A percentile compares a stretch with the other conserved stretches of the same genome.
These are phyloP conservation scores for Aspergillus haitiensis DNA, from an alignment of 495 filamentous ascomycete genomes.

Conservation along the genomic window DNA sequence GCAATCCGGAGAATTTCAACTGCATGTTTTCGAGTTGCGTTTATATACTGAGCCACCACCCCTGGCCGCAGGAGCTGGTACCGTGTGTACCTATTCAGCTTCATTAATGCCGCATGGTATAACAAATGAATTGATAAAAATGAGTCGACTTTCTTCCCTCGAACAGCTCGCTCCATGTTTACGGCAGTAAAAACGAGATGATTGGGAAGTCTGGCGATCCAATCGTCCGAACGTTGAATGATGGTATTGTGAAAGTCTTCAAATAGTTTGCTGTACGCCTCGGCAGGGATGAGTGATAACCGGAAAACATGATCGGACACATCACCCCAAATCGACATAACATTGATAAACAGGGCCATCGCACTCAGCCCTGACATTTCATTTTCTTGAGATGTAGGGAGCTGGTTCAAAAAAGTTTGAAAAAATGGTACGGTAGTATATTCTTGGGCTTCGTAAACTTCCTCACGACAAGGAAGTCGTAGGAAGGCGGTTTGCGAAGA, in stretches of 20 bases:
- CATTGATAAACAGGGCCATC: conserved; percentile 61
- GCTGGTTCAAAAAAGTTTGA: conserved; percentile 47
- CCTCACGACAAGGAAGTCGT: conserved; percentile 59
- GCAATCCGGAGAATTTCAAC: conserved; percentile 42
- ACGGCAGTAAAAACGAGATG: conserved; percentile 46
- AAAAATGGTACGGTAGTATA: conserved; percentile 56
- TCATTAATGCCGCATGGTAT: conserved; percentile 60
- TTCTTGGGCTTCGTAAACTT: conserved; percentile 56
- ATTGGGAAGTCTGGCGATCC: conserved; percentile 49
- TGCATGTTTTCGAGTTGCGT: conserved; percentile 43
- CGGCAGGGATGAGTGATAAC: conserved; percentile 47
- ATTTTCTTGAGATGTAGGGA: conserved; percentile 26
- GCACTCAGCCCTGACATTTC: conserved; percentile 44
- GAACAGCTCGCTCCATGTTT: conserved; percentile 52
- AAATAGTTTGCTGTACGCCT: conserved; percentile 44
- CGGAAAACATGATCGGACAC: conserved; percentile 60
- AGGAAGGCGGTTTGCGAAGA: conserved; percentile 59
- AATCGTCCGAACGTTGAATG: conserved; percentile 50
- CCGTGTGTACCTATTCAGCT: conserved; percentile 61
- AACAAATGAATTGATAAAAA: conserved; percentile 62
- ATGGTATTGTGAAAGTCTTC: conserved; percentile 52
- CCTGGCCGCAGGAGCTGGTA: conserved; percentile 34
- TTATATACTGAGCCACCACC: conserved; percentile 38
- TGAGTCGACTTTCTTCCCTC: conserved; percentile 47
- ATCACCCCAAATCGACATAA: conserved; percentile 64